Conservation (phyloP, 2,329 filamentous ascomycete genomes). For the Fusarium abutilonis region DNA sequence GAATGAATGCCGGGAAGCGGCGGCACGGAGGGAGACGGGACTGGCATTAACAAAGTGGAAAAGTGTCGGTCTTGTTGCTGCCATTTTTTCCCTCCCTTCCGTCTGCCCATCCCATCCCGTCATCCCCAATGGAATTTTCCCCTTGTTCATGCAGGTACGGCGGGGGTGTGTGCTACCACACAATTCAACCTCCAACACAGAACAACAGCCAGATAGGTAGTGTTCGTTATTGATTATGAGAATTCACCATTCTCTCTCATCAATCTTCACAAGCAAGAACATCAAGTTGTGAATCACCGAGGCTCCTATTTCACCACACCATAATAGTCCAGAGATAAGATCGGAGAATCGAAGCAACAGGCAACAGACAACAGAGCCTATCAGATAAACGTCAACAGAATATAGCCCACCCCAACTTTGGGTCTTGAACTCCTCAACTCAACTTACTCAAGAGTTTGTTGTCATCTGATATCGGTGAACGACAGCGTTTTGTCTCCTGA, state of each 20-base stretch:
- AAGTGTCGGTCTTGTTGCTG: conserved; percentile 10
- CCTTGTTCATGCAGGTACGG: conserved; percentile 34
- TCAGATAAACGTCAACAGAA: conserved; percentile 31
- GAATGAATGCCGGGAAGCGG: conserved; percentile 24
- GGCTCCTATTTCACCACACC: conserved; percentile 1
- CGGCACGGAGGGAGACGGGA: conserved; percentile 29
- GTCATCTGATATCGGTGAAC: conserved; percentile 11
- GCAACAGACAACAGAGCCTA: conserved; percentile 2
- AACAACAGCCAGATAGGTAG: background rate
- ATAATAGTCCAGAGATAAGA: conserved; percentile 5
- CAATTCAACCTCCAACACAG: conserved; percentile 32
- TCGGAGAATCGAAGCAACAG: conserved; percentile 1
- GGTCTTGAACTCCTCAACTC: conserved; percentile 17
- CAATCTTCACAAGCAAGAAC: conserved; percentile 39
- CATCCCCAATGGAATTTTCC: conserved; percentile 43
- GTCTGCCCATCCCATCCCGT: conserved; percentile 40
- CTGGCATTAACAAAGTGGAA: conserved; percentile 22
- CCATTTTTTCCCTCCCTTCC: conserved; percentile 20
- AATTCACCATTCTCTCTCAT: conserved; percentile 26
- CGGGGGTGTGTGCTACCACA: conserved; percentile 30
- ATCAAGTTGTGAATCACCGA: conserved; percentile 14
- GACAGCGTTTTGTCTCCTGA: conserved; percentile 14
- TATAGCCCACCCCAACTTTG: conserved; percentile 34
- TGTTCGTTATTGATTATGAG: background rate
- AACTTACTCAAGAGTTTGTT: conserved; percentile 4